Conservation (phyloP, 2,329 filamentous ascomycete species). For the Dendrostoma leiphaemia region DNA sequence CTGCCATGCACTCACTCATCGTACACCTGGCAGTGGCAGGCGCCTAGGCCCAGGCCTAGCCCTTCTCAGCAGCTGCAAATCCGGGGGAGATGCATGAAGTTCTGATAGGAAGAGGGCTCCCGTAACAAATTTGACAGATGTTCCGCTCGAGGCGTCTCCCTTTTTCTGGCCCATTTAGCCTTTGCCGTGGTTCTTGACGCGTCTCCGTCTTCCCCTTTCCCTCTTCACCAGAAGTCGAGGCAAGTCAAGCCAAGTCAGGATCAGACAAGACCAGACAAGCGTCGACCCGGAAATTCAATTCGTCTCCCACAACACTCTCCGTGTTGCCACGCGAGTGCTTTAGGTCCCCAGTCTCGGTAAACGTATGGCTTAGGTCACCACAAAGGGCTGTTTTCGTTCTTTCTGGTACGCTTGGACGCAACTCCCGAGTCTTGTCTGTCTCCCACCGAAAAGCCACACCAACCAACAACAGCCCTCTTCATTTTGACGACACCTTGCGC, state of each 20-base stretch:
- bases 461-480: background rate
- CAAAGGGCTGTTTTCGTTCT: no score
- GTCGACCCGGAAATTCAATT: no score
- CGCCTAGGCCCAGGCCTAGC: no score
- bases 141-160: background rate
- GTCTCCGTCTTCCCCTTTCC: background rate
- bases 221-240: background rate
- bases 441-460: background rate
- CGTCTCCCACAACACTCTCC: no score
- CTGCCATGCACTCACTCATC: no score
- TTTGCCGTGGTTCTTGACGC: background rate
- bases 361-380: background rate
- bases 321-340: background rate
- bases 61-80: background rate
- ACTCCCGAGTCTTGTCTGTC: background rate
- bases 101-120: constrained; percentile 1
- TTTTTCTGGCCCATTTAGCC: background rate
- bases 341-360: background rate
- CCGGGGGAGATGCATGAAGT: background rate
- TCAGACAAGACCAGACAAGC: no score
- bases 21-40: no score
- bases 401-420: background rate
- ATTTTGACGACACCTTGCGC: constrained; percentile 4
- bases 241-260: no score
- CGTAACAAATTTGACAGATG: background rate